Conservation (phyloP, 768 basidiomycete genomes). For the Mycena olivaceomarginata region DNA sequence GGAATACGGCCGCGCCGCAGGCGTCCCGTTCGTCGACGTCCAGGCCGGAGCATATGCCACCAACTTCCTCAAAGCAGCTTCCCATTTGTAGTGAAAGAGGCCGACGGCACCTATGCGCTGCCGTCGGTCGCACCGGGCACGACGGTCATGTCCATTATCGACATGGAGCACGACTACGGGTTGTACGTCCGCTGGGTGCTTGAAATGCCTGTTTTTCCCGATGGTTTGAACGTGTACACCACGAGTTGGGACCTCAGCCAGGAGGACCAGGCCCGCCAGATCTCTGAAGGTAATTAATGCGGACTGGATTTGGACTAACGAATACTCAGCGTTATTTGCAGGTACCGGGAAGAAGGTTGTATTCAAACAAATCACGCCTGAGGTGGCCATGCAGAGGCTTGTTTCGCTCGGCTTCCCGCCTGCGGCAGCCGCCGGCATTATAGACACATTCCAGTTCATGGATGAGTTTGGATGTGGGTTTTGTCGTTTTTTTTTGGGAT, state of each 20-base stretch:
- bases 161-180: constrained; percentile 6
- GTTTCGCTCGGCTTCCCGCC: not conserved
- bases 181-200: constrained; percentile 29
- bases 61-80: constrained; percentile 9
- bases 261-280: constrained; percentile 13
- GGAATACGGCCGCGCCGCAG: not conserved
- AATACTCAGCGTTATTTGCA: not conserved
- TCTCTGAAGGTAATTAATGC: constrained; percentile 17
- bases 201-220: constrained; percentile 26
- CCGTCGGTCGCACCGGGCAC: no score
- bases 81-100: no score
- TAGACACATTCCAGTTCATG: constrained; percentile 10
- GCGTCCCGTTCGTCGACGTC: constrained; percentile 36
- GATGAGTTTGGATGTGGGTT: constrained; percentile 23
- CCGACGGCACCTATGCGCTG: no score
- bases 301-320: no score
- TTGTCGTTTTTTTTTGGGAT: no score
- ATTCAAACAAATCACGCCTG: constrained; percentile 22
- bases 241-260: constrained; percentile 4
- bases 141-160: constrained; percentile 24
- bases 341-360: constrained; percentile 1
- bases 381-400: not conserved
- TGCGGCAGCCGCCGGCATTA: not conserved
- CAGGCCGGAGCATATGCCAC: constrained; percentile 31
- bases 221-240: constrained; percentile 12